These are phyloP conservation scores for Penicillium goetzii DNA, from an alignment of 495 filamentous ascomycete species.

Conservation along the genomic window DNA sequence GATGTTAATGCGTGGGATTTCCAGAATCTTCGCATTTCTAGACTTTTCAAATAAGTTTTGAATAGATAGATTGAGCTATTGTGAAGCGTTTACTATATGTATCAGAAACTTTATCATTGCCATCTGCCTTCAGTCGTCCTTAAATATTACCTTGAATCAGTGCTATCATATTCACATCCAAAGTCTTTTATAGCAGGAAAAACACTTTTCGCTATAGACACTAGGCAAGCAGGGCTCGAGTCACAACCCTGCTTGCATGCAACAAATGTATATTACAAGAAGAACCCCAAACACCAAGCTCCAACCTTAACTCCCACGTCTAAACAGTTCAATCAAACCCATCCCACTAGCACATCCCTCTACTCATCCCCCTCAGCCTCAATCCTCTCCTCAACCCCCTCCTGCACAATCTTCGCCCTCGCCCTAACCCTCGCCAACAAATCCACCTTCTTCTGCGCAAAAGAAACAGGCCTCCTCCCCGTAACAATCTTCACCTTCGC, in stretches of 20 bases:
- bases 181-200: background rate
- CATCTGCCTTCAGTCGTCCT: background rate
- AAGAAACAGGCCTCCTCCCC: constrained; percentile 57
- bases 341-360: background rate
- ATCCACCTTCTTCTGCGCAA: constrained; percentile 31
- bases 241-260: background rate
- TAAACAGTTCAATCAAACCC: background rate
- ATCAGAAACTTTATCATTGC: background rate
- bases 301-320: background rate
- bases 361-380: background rate
- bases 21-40: constrained; percentile 32
- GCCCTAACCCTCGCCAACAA: constrained; percentile 28
- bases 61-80: background rate
- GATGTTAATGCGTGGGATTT: constrained; percentile 41
- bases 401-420: constrained; percentile 15
- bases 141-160: background rate
- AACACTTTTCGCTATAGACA: background rate
- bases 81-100: background rate
- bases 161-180: background rate
- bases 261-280: background rate
- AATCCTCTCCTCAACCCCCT: background rate
- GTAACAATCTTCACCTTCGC: constrained; percentile 56
- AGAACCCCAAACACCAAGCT: background rate
- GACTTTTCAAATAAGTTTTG: constrained; percentile 12
- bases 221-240: background rate